Evolutionary conservation across 371 early-diverging fungal genomes (phyloP), one percentile per base, ranked within the genome.

Genomic region (Mucor mucedo): DNA sequence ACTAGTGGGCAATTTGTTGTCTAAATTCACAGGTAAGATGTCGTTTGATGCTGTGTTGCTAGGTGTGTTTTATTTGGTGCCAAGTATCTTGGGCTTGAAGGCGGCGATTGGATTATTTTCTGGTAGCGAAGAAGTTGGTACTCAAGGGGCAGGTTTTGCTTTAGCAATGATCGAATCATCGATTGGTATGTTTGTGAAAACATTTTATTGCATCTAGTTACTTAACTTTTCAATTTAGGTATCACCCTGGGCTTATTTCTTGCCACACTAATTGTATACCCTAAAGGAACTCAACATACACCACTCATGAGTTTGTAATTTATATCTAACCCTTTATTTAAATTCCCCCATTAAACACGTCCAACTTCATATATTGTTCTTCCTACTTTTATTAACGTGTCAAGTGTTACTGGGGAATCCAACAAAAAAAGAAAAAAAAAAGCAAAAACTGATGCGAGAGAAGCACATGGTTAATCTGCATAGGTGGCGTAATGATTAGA

Each of bases 211-310:
- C 21, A 27, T 14, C 35, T 11, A n/a, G 13, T 55, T 30, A 27
- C 21, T 35, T 54, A 11, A 35, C 56, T 0, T 32, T 38, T 55
- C 30, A 28, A 55, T 28, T 8, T n/a, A 50, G 82, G 84, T 28
- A 86, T 88, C 45, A 83, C 85, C 0, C 75, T 88, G 47, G 88
- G 88, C 0, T 71, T 88, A 28, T 88, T 88, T 65, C 62, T 80
- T 40, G 80, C 84, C 3, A 80, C 84, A 0, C 61, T 86, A 40
- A 68, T 86, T 38, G 82, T 85, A 44, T 88, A 84, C 58, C 85
- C 88, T 1, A 77, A 76, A 60, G 85, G 88, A 42, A 77, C 76
- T 52, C 68, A 62, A 61, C 81, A 80, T 40, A 84, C 85, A 2
- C 79, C 84, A 30, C 71, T 87, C n/a, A 86, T 87, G 85, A 84